These are phyloP conservation scores for Amesomyces nigricolor DNA, from an alignment of 2,329 filamentous ascomycete genomes.

Conservation along the genomic window DNA sequence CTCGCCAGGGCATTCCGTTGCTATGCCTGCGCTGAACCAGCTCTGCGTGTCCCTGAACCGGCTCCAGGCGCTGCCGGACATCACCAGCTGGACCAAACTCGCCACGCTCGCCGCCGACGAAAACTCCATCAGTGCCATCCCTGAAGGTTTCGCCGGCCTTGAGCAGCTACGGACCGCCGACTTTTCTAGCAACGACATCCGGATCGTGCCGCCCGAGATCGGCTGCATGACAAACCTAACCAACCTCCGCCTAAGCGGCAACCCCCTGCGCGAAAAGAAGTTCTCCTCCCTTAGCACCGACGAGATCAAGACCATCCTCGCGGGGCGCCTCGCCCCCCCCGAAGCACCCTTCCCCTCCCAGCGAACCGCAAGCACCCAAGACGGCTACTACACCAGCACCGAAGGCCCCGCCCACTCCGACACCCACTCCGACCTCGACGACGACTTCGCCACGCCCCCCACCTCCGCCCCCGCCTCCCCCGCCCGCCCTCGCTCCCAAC, in stretches of 20 bases:
- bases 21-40: conserved; percentile 65
- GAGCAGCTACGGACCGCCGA: conserved; percentile 68
- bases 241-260: conserved; percentile 75
- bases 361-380: conserved; percentile 7
- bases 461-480: conserved; percentile 49
- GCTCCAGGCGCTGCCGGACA: conserved; percentile 64
- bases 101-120: conserved; percentile 71
- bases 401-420: conserved; percentile 32
- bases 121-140: conserved; percentile 72
- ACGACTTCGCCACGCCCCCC: conserved; percentile 54
- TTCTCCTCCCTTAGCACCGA: conserved; percentile 74
- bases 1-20: conserved; percentile 41
- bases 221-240: conserved; percentile 72
- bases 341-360: conserved; percentile 34
- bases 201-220: conserved; percentile 67
- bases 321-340: conserved; percentile 58
- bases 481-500: conserved; percentile 42
- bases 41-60: conserved; percentile 78
- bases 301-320: conserved; percentile 71
- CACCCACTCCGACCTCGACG: conserved; percentile 47
- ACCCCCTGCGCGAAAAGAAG: conserved; percentile 83
- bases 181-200: conserved; percentile 80
- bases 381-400: not conserved
- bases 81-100: conserved; percentile 68
- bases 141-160: conserved; percentile 65